Conservation (phyloP, 1,284 basidiomycete genomes). For the Rhodotorula mucilaginosa region DNA sequence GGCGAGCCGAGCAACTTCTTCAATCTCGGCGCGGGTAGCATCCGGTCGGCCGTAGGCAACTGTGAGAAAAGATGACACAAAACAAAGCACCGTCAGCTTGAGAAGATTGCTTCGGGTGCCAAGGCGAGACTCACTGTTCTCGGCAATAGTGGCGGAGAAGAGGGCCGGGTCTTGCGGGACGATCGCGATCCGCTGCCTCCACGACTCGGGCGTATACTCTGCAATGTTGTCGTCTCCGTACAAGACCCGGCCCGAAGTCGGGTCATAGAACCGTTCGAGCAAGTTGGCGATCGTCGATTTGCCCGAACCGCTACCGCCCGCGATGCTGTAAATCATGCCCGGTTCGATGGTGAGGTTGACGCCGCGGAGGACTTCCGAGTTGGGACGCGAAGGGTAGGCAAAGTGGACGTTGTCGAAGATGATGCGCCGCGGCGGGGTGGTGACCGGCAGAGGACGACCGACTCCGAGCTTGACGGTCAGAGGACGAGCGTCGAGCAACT, state of each 20-base stretch:
- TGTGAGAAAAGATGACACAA: constrained; percentile 48
- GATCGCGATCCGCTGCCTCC: constrained; percentile 80
- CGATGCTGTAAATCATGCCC: constrained; percentile 52
- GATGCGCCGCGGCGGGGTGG: constrained; percentile 60
- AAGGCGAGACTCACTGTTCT: constrained; percentile 36
- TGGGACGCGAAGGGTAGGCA: constrained; percentile 75
- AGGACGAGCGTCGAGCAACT: constrained; percentile 69
- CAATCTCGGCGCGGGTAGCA: constrained; percentile 76
- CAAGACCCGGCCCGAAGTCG: constrained; percentile 71
- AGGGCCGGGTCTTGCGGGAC: constrained; percentile 65
- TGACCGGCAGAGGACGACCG: constrained; percentile 52
- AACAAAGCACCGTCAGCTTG: no score
- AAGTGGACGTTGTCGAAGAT: constrained; percentile 73
- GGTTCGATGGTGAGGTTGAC: constrained; percentile 67
- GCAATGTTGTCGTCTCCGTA: constrained; percentile 71
- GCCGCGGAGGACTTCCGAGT: constrained; percentile 65
- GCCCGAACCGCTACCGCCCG: constrained; percentile 48
- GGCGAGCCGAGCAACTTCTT: constrained; percentile 79
- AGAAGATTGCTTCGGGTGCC: no score
- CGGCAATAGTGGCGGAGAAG: constrained; percentile 41
- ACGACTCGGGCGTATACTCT: constrained; percentile 75
- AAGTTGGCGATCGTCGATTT: constrained; percentile 89
- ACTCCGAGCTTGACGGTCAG: constrained; percentile 62
- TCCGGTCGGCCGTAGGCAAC: constrained; percentile 80
- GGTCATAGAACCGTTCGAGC: constrained; percentile 90